Evolutionary conservation across 768 basidiomycete genomes (phyloP), one percentile per base, ranked within the genome.

Genomic region (Antrodiella citrinella): DNA sequence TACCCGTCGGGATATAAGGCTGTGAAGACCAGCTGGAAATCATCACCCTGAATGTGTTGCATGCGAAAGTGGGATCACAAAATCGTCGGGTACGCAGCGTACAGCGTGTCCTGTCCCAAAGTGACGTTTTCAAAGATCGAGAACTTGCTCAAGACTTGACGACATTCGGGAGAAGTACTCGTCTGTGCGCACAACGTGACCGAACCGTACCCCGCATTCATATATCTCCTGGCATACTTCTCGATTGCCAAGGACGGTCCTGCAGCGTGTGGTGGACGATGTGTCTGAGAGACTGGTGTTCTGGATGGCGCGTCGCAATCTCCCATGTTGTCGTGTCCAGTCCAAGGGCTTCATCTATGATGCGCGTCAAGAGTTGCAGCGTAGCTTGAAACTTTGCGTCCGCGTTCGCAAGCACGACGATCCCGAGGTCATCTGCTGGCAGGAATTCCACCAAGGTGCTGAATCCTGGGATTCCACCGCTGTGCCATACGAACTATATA

Each of bases 41-140:
- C 30, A 9, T 56, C 25, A 9, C 52, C 63, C 21, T 52, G 49
- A 26, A 26, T 20, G 48, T 57, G 58, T 15, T 39, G 49, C 48
- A 69, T 45, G 3, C 69, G 67, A 15, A 71, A 30, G 53, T 76
- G 73, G n/a, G 69, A 65, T 0, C 64, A 58, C 67, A 66, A 71
- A 24, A 64, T 22, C 11, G 64, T 65, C 2, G 64, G 59, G 64
- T 68, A 70, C 13, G 52, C 57, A 0, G 63, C 64, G 50, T 68
- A 57, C 24, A 51, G 51, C 7, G 25, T 13, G 13, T 23, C 12
- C 24, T 22, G n/a, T 15, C 47, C 4, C 47, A 30, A 21, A 23
- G 13, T 52, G 18, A 21, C 52, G 21, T 54, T 4, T n/a, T 68
- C 63, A 13, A 68, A 54, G 5, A 51, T 23, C 15, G 59, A 12